Evolutionary conservation across 331 rosid species (phyloP), one percentile per base, ranked within the genome.

Genomic region (Quercus phellos): DNA sequence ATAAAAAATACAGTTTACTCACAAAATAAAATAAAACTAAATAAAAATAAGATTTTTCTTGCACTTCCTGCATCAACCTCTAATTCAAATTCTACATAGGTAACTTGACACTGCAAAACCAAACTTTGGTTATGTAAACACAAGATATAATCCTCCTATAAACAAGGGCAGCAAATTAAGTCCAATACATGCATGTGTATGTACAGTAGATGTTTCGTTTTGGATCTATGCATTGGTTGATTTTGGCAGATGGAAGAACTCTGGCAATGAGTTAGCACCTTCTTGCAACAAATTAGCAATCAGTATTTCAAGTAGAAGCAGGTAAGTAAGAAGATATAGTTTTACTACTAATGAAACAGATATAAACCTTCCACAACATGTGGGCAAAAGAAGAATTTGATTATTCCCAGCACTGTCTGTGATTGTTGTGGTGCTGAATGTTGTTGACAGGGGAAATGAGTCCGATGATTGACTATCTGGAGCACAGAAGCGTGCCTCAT

Each of bases 331-430:
- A 60, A 82, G 75, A 55, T 4, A 29, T 53, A 13, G 7, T 16
- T 66, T 66, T 66, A 34, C 19, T 7, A 54, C 7, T 22, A 21
- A 55, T 54, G 29, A 51, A 46, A 74, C 63, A 22, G 83, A 64
- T 51, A 53, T 21, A 56, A 56, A 94, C 98, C 97, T 92, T 90
- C 99, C 98, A 74, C 97, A 92, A 77, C 96, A 94, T 60, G 86
- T 4, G 12, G 83, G 80, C 84, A 89, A 73, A 73, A 88, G 86
- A 72, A 87, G 91, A 90, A 91, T 80, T 77, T 88, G 86, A 68
- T 73, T 75, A 60, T 82, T 77, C 75, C 82, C 87, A 72, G 82
- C 80, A 54, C 79, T 73, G 76, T 83, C 77, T 16, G 86, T 77
- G 74, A 82, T 53, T 78, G 42, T 80, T 79, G 94, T 83, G 73